A percentile compares a stretch with the other conserved stretches of the same genome.
Evolutionary conservation across 2,329 filamentous ascomycete genomes (phyloP).

Genomic region (Scopulariopsis brevicaulis): DNA sequence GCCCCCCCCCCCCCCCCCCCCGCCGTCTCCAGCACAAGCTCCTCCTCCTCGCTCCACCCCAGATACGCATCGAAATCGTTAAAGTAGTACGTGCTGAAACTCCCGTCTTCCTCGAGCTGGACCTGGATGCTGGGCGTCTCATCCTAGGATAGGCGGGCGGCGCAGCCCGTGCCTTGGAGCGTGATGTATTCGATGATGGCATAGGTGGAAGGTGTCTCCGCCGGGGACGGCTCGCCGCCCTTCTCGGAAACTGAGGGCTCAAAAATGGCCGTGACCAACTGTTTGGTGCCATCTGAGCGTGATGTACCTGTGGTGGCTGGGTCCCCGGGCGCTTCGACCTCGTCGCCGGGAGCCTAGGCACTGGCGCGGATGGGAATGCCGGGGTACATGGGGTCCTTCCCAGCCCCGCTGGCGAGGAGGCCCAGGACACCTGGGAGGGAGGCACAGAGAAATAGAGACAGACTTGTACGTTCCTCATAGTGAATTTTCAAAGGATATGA

Average conservation of each 20-base stretch:
- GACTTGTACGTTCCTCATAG: neutral
- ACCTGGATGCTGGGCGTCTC: neutral
- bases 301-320: neutral
- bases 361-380: neutral
- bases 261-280: neutral
- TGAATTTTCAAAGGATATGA: neutral
- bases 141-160: neutral
- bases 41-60: too few relatives aligned
- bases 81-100: neutral
- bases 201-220: neutral
- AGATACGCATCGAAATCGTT: neutral
- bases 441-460: neutral
- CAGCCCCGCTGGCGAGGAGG: neutral
- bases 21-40: too few relatives aligned
- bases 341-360: neutral
- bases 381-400: neutral
- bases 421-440: slow-evolving; percentile 1
- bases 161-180: neutral
- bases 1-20: too few relatives aligned
- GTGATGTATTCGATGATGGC: neutral
- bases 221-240: neutral
- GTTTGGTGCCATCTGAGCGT: neutral
- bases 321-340: neutral
- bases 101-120: neutral
- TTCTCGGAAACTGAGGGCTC: neutral